Base-by-base conservation (phyloP, 2,329 filamentous ascomycete genomes). In the Fusarium pininemorale region DNA sequence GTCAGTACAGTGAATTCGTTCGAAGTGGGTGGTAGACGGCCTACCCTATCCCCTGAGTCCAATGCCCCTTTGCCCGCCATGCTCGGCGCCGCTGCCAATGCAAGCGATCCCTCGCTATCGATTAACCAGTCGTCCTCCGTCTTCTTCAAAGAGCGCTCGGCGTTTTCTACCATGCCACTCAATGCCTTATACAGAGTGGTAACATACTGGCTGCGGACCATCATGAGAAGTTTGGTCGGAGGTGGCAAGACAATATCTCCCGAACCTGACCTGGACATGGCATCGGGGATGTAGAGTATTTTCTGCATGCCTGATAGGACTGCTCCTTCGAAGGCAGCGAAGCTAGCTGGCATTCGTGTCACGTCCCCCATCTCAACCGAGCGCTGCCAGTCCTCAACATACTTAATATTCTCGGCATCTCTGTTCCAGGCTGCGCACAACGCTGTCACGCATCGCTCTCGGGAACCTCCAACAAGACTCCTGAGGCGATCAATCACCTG, bases 161-260 rank as follows among this genome's bases (percentile, higher is more conserved):
- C 96, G 82, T 98, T 98, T 83, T 98, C 96, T 3, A 99, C 95
- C 91, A 99, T 96, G 28, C 96, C 96, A 77, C 94, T 97, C 42
- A 99, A 85, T 12, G 94, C 94, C 81, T 97, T 97, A 83, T 98
- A 98, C 48, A 99, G 85, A 66, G 95, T 98, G 12, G 93, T 95
- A 22, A 98, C 95, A 79, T 99, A 99, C 79, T 97, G 94, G 73
- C 91, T 93, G 73, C 95, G 90, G 22, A 98, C 94, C 90, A 95
- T 94, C 81, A 48, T 97, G 94, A 98, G 86, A 48, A 98, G 85
- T 82, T 98, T 99, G 13, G 92, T 88, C 41, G 94, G 92, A 10
- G 96, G 97, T 24, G 96, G 92, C 30, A 93, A 89, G 64, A 98
- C 91, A 73, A 99, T 95, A 78, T 94, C 91, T 53, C 87, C 90